phyloP scores from a whole-genome alignment of 1,284 basidiomycete genomes.

The Ceratobasidium sp. region DNA sequence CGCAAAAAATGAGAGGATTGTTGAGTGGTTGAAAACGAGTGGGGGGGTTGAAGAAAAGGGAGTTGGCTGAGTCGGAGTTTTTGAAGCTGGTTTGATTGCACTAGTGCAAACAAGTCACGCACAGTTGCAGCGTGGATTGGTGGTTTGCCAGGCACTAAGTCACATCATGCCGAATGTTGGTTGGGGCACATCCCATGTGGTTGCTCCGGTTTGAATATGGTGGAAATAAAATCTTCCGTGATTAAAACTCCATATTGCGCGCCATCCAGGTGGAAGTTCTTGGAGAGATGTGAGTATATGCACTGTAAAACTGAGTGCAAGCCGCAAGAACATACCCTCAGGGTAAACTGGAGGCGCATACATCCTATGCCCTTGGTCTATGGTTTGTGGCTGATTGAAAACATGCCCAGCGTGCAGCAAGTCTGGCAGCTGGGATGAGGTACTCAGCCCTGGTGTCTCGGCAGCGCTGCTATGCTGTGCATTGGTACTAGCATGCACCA shows the following conservation, averaged over 20 bases:
- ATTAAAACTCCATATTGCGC: neutral
- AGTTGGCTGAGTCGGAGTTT: neutral
- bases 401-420: neutral
- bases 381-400: neutral
- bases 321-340: neutral
- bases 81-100: neutral
- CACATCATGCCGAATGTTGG: too few species aligned
- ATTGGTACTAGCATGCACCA: neutral
- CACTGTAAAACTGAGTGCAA: neutral
- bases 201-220: neutral
- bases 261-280: neutral
- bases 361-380: neutral
- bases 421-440: too few species aligned
- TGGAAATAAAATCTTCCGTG: neutral
- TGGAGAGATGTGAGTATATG: neutral
- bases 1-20: neutral
- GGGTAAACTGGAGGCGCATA: neutral
- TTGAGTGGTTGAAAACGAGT: neutral
- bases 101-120: neutral
- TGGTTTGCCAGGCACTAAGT: neutral
- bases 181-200: neutral
- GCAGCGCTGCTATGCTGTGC: neutral
- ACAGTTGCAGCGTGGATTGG: too few species aligned
- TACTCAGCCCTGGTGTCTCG: neutral
- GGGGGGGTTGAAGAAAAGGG: neutral